A percentile compares a stretch with the other conserved stretches of the same genome.
phyloP scores from a whole-genome alignment of 2,329 filamentous ascomycete species.

The Colletotrichum eremochloae region DNA sequence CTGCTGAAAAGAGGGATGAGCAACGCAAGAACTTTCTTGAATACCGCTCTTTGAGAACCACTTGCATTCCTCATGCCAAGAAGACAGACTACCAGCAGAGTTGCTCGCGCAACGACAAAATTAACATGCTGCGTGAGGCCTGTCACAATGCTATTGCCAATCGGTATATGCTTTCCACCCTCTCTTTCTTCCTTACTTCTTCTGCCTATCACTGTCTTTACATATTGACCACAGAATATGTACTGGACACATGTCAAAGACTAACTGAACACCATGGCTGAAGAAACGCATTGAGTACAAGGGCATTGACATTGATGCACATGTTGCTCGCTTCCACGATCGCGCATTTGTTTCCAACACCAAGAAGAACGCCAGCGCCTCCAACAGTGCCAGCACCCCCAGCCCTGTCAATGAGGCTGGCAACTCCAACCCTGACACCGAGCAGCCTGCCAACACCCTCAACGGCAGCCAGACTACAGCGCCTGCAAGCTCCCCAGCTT shows the following conservation, averaged over 20 bases:
- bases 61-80: constrained; percentile 10
- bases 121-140: constrained; percentile 9
- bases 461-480: too few species aligned
- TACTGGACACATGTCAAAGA: background rate
- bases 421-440: background rate
- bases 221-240: background rate
- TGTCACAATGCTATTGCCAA: background rate
- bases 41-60: constrained; percentile 20
- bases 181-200: background rate
- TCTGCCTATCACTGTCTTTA: background rate
- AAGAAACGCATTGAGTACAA: background rate
- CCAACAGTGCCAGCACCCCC: background rate
- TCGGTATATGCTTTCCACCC: background rate
- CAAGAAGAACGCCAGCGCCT: background rate
- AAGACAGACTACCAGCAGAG: background rate
- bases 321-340: constrained; percentile 26
- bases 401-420: background rate
- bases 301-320: background rate
- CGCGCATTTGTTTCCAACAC: background rate
- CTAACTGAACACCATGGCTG: background rate
- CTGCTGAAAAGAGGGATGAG: background rate
- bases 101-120: constrained; percentile 4
- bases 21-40: constrained; percentile 7
- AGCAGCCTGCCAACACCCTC: background rate
- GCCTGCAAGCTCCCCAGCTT: background rate